phyloP scores from a whole-genome alignment of 1,284 basidiomycete species.

The Gomphus bonarii region DNA sequence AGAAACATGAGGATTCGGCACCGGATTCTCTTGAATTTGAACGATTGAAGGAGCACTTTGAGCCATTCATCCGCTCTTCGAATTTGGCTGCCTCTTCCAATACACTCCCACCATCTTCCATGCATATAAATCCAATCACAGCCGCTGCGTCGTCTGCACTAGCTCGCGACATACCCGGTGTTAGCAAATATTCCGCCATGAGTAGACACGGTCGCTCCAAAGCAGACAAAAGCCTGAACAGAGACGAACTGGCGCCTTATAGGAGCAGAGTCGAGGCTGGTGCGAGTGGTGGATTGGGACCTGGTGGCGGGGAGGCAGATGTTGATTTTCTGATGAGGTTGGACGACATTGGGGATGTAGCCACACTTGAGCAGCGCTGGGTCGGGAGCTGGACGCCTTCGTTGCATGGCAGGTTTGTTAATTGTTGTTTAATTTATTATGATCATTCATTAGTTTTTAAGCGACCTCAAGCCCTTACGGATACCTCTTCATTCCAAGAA shows the following conservation, averaged over 20 bases:
- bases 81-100: conserved; percentile 54
- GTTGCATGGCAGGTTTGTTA: conserved; percentile 52
- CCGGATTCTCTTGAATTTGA: conserved; percentile 85
- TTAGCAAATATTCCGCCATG: conserved; percentile 56
- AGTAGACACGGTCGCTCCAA: conserved; percentile 39
- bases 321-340: conserved; percentile 53
- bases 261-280: conserved; percentile 55
- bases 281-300: conserved; percentile 39
- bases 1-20: conserved; percentile 78
- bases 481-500: conserved; percentile 89
- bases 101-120: conserved; percentile 30
- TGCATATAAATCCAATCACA: conserved; percentile 69
- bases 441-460: conserved; percentile 23
- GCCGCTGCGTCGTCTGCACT: conserved; percentile 78
- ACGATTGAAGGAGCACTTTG: conserved; percentile 87
- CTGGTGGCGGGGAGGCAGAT: conserved; percentile 56
- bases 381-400: conserved; percentile 68
- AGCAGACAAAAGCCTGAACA: conserved; percentile 50
- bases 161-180: conserved; percentile 70
- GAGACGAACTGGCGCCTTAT: conserved; percentile 68
- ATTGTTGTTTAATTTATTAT: neutral
- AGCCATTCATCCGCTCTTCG: conserved; percentile 76
- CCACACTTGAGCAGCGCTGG: conserved; percentile 74
- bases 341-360: conserved; percentile 43
- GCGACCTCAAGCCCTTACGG: conserved; percentile 76